Conservation (phyloP, 2,329 filamentous ascomycete genomes). For the Exserohilum rostratum region DNA sequence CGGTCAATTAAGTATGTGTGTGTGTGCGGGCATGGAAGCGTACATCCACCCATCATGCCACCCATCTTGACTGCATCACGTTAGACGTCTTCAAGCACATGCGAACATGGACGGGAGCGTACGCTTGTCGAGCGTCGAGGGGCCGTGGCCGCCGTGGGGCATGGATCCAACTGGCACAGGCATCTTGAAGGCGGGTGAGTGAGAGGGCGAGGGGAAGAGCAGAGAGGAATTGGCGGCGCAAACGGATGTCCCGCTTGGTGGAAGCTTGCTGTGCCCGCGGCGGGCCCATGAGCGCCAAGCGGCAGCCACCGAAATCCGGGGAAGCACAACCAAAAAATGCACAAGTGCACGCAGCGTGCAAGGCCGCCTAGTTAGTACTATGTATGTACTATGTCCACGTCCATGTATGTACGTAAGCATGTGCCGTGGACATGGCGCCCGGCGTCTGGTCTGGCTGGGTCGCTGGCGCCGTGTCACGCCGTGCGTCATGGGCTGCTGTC, state of each 20-base stretch:
- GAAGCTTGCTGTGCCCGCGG: slow-evolving; percentile 17
- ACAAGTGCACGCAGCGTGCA: slow-evolving; percentile 7
- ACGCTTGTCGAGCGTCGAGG: slow-evolving; percentile 76
- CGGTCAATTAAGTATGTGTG: not conserved
- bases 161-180: slow-evolving; percentile 61
- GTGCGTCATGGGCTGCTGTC: no score
- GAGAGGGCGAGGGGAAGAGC: slow-evolving; percentile 26
- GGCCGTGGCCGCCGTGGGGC: slow-evolving; percentile 54
- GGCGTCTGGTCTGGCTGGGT: no score
- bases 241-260: slow-evolving; percentile 15
- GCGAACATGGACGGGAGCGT: slow-evolving; percentile 39
- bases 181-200: slow-evolving; percentile 51
- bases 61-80: slow-evolving; percentile 85
- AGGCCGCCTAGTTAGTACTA: no score
- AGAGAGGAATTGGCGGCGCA: slow-evolving; percentile 11
- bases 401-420: not conserved
- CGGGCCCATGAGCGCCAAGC: slow-evolving; percentile 18
- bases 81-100: slow-evolving; percentile 39
- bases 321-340: slow-evolving; percentile 16
- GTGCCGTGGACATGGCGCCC: not conserved
- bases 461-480: no score
- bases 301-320: slow-evolving; percentile 10
- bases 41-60: slow-evolving; percentile 98
- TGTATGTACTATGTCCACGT: not conserved
- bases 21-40: slow-evolving; percentile 50